These are phyloP conservation scores for Apostasia ramifera DNA, from an alignment of 106 monocot genomes.

Conservation along the genomic window DNA sequence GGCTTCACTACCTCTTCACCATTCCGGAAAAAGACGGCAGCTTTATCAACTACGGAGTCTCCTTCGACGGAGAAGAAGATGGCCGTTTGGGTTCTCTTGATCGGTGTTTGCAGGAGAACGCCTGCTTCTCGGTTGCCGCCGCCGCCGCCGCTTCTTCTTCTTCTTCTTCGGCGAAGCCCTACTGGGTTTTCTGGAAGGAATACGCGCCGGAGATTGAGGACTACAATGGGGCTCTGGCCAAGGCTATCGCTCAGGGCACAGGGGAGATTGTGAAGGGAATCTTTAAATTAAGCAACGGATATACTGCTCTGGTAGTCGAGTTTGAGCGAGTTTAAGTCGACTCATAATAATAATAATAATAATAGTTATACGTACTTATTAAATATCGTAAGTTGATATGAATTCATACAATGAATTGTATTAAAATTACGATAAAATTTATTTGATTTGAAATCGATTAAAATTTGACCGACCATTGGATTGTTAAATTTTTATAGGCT, in stretches of 20 bases:
- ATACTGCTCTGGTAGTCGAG: constrained; percentile 46
- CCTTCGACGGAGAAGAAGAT: constrained; percentile 19
- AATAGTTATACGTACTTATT: no score
- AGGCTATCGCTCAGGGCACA: constrained; percentile 79
- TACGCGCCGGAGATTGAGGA: constrained; percentile 64
- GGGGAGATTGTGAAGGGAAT: constrained; percentile 81
- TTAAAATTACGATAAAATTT: no score
- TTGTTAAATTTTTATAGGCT: constrained; percentile 29
- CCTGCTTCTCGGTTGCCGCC: constrained; percentile 41
- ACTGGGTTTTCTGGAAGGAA: constrained; percentile 50
- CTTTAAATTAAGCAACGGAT: constrained; percentile 60
- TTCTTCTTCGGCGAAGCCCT: not conserved
- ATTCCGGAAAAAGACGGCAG: constrained; percentile 42
- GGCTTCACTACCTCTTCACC: constrained; percentile 70
- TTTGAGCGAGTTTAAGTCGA: not conserved
- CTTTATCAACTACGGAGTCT: constrained; percentile 88
- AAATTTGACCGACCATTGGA: no score
- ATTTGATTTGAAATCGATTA: no score
- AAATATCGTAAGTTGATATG: no score
- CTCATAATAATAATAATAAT: no score
- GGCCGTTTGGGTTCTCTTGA: constrained; percentile 32
- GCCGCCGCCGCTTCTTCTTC: not conserved
- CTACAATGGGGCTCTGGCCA: constrained; percentile 67
- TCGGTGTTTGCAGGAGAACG: constrained; percentile 42
- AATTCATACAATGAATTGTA: no score